phyloP scores from a whole-genome alignment of 176 grass and related monocot genomes.

The Canna indica region DNA sequence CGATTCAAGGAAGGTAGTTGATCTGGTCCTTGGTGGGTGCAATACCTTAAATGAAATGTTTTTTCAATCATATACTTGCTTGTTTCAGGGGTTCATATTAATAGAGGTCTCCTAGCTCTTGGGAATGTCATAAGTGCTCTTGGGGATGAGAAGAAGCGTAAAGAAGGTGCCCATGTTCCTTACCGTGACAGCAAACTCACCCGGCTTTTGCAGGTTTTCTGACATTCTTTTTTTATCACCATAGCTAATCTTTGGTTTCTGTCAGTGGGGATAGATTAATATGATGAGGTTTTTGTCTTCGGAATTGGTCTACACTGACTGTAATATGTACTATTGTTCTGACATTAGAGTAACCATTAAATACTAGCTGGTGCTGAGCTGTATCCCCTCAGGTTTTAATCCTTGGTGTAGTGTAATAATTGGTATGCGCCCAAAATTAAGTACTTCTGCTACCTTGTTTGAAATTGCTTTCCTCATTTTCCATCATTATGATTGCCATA shows the following conservation, averaged over 20 bases:
- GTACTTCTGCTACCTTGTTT: neutral
- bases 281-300: no score
- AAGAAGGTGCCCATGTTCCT: conserved; percentile 97
- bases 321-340: no score
- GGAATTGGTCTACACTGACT: no score
- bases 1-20: conserved; percentile 96
- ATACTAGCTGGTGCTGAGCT: no score
- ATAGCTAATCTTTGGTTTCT: neutral
- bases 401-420: neutral
- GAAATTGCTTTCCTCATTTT: neutral
- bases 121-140: conserved; percentile 99
- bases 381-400: no score
- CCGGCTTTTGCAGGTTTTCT: conserved; percentile 78
- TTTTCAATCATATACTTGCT: neutral
- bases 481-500: neutral
- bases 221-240: neutral
- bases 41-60: neutral
- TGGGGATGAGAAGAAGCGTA: conserved; percentile 97
- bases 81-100: conserved; percentile 92
- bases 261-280: neutral
- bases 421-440: neutral
- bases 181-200: conserved; percentile 99
- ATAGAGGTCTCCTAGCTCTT: conserved; percentile 89
- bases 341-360: no score
- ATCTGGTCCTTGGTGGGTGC: conserved; percentile 7